A percentile compares a stretch with the other conserved stretches of the same genome.
phyloP scores from a whole-genome alignment of 2,329 filamentous ascomycete genomes.

The Botryotinia convoluta region DNA sequence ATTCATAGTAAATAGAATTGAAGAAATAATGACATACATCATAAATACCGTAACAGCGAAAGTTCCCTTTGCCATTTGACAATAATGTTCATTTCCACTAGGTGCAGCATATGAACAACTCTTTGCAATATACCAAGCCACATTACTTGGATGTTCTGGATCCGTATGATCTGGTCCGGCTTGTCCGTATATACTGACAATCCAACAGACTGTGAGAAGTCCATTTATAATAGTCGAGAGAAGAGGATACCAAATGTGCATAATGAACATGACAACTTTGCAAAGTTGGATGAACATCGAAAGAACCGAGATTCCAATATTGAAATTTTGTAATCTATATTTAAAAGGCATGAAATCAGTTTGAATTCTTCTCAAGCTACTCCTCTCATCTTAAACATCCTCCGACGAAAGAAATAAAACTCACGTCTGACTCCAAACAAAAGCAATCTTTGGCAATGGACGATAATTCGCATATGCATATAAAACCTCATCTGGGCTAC shows the following conservation, averaged over 20 bases:
- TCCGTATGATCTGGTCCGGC: slow-evolving; percentile 72
- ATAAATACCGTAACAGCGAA: slow-evolving; percentile 65
- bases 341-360: slow-evolving; percentile 16
- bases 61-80: slow-evolving; percentile 64
- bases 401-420: slow-evolving; percentile 38
- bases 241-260: slow-evolving; percentile 69
- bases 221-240: slow-evolving; percentile 58
- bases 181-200: slow-evolving; percentile 66
- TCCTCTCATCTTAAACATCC: neutral
- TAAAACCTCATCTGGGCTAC: slow-evolving; percentile 64
- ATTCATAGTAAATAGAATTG: neutral
- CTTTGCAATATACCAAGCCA: slow-evolving; percentile 73
- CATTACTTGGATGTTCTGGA: slow-evolving; percentile 55
- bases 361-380: neutral
- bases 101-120: slow-evolving; percentile 61
- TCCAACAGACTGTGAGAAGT: slow-evolving; percentile 59
- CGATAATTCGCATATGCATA: slow-evolving; percentile 73
- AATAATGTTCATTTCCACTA: slow-evolving; percentile 55
- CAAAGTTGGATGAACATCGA: slow-evolving; percentile 72
- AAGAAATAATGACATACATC: slow-evolving; percentile 53
- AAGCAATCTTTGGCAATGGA: slow-evolving; percentile 58
- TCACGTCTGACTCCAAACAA: slow-evolving; percentile 73
- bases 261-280: slow-evolving; percentile 67
- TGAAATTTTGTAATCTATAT: slow-evolving; percentile 69
- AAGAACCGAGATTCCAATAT: slow-evolving; percentile 72